These are phyloP conservation scores for Diaporthe sp. DNA, from an alignment of 2,329 filamentous ascomycete species.

Conservation along the genomic window DNA sequence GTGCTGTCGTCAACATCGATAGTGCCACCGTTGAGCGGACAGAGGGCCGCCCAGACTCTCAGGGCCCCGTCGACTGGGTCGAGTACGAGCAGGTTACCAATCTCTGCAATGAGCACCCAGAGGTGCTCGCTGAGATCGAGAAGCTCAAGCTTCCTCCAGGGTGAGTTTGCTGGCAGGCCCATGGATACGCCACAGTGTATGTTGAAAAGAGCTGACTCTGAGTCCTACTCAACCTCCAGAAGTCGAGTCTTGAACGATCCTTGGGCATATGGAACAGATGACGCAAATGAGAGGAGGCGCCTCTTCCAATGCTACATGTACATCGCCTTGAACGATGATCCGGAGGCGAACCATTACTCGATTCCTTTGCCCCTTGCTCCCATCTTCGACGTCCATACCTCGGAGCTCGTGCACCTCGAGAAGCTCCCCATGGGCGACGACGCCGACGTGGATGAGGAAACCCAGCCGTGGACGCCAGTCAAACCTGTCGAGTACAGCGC, in stretches of 20 bases:
- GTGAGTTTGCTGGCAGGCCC: neutral
- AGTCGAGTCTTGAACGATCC: conserved; percentile 2
- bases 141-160: conserved; percentile 11
- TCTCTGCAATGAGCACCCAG: neutral
- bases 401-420: neutral
- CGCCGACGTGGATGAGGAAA: neutral
- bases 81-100: neutral
- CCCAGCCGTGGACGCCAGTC: neutral
- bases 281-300: neutral
- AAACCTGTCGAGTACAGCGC: conserved; percentile 10
- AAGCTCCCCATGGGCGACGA: neutral
- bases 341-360: neutral
- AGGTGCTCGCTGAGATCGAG: neutral
- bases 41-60: neutral
- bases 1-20: neutral
- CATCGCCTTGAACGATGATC: neutral
- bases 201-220: neutral
- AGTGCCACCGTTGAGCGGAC: neutral
- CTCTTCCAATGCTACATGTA: conserved; percentile 6
- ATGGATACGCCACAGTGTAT: neutral
- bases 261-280: neutral
- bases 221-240: neutral
- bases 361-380: neutral
- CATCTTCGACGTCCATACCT: neutral
- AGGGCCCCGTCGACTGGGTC: conserved; percentile 1